Percentiles rank a stretch among this genome's conserved stretches.
These are phyloP conservation scores for Scheffersomyces stipitis DNA, from an alignment of 805 yeast genomes.

Conservation along the genomic window DNA sequence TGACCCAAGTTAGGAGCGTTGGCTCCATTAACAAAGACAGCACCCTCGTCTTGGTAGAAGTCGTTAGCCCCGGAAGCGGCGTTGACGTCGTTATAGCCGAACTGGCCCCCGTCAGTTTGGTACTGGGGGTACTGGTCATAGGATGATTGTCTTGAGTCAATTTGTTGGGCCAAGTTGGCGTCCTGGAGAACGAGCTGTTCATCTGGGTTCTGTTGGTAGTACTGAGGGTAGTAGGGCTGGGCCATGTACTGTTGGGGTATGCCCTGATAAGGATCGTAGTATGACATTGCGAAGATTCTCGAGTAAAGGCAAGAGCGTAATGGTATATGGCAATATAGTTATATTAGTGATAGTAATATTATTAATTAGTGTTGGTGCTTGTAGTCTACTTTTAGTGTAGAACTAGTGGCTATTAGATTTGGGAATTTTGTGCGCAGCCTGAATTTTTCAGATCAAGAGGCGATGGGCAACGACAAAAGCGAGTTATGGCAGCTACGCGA, in stretches of 20 bases:
- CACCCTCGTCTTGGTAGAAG: constrained; percentile 15
- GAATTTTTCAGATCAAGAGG: no score
- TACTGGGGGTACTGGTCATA: constrained; percentile 22
- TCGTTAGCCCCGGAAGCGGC: constrained; percentile 14
- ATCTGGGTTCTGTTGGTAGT: constrained; percentile 16
- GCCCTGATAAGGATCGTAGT: constrained; percentile 42
- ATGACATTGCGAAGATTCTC: constrained; percentile 33
- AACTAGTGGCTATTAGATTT: no score
- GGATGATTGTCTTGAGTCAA: constrained; percentile 15
- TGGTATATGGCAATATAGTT: no score
- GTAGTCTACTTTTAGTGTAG: no score
- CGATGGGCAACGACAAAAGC: no score
- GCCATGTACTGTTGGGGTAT: constrained; percentile 36
- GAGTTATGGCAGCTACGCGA: no score
- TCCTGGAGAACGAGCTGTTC: constrained; percentile 12
- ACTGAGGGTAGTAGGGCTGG: constrained; percentile 37
- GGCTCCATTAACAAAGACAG: constrained; percentile 11
- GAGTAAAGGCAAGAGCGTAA: no score
- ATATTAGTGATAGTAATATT: no score
- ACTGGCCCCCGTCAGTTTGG: constrained; percentile 12
- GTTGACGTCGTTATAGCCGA: constrained; percentile 12
- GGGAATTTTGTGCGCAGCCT: no score
- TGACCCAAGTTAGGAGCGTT: constrained; percentile 4
- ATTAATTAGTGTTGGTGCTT: no score
- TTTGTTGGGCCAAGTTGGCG: constrained; percentile 8